phyloP scores from a whole-genome alignment of 2,329 filamentous ascomycete species.

The Fusarium anthophilum region DNA sequence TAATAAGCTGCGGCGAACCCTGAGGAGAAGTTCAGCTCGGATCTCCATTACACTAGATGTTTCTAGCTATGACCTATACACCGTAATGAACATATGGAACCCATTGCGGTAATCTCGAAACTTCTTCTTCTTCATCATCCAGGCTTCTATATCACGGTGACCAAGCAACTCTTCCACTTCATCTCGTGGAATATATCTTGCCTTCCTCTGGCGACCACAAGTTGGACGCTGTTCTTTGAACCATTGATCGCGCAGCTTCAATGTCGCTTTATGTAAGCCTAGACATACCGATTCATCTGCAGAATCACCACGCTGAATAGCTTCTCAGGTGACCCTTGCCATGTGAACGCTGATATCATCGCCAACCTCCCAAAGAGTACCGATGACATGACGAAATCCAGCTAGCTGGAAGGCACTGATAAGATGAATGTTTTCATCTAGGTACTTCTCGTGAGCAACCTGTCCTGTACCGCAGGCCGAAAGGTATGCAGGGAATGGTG shows the following conservation, averaged over 20 bases:
- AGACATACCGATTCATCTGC: background rate
- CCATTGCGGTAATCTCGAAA: background rate
- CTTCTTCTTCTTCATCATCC: background rate
- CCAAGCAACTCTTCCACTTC: background rate
- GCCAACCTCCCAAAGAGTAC: background rate
- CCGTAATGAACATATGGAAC: background rate
- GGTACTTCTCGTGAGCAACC: background rate
- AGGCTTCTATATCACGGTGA: background rate
- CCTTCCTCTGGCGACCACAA: background rate
- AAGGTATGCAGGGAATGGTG: background rate
- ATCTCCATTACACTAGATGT: background rate
- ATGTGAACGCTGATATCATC: background rate
- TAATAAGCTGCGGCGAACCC: background rate
- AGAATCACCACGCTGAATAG: background rate
- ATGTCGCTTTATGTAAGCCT: background rate
- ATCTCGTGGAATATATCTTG: too few relatives aligned
- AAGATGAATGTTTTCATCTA: background rate
- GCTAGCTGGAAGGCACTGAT: background rate
- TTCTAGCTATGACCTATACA: background rate
- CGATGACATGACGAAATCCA: background rate
- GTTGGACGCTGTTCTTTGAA: rapidly evolving
- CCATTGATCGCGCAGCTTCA: background rate
- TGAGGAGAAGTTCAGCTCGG: background rate
- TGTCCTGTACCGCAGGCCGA: background rate
- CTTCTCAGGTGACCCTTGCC: background rate